Conservation (phyloP, 306 rosid species). For the Inga leiocalycina region DNA sequence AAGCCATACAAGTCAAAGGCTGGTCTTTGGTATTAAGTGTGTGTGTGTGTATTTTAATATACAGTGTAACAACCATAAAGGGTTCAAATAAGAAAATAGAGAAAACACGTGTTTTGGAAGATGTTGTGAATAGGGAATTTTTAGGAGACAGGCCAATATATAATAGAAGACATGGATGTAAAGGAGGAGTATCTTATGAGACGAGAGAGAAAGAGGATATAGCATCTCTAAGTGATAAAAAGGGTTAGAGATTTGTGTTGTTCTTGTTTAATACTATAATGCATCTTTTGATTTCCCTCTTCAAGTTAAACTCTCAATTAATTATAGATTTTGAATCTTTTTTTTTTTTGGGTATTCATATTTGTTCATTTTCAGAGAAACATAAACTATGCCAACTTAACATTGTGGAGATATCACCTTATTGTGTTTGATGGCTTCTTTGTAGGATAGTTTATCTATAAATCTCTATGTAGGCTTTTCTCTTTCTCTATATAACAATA, state of each 20-base stretch:
- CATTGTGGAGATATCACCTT: background rate
- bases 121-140: slow-evolving; percentile 39
- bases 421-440: background rate
- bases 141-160: slow-evolving; percentile 42
- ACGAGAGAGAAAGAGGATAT: slow-evolving; percentile 20
- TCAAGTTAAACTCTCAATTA: background rate
- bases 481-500: background rate
- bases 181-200: slow-evolving; percentile 40
- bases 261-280: background rate
- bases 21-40: slow-evolving; percentile 1
- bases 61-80: slow-evolving; percentile 32
- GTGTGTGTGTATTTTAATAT: background rate
- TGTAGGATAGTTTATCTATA: background rate
- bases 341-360: background rate
- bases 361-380: background rate
- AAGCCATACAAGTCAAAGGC: slow-evolving; percentile 20
- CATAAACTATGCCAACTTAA: background rate
- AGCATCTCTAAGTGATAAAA: slow-evolving; percentile 49
- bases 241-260: slow-evolving; percentile 42
- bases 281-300: background rate
- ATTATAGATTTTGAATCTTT: background rate
- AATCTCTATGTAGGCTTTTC: background rate
- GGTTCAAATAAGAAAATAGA: slow-evolving; percentile 21
- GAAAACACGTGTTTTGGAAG: slow-evolving; percentile 44
- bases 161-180: slow-evolving; percentile 32